Evolutionary conservation across 2,329 filamentous ascomycete genomes (phyloP), one percentile per base, ranked within the genome.

Genomic region (Beauveria scarabaeidicola): DNA sequence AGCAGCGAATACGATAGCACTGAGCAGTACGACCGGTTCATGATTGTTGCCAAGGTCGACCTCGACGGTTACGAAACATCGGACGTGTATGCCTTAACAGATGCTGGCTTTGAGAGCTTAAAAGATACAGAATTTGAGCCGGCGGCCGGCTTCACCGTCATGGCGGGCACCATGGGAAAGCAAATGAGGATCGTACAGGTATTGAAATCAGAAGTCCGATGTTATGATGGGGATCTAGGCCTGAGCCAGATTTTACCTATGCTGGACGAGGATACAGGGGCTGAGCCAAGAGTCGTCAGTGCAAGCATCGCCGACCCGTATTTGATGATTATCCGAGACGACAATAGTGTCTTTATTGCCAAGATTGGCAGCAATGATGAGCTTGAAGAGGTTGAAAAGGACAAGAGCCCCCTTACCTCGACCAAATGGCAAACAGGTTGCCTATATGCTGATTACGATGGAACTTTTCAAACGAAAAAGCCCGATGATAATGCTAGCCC

Each of bases 171-270:
- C 0, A 84, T 99, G 72, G 89, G 88, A n/a, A 83, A 84, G 55
- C 85, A 89, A 62, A 89, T 83, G 69, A 85, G 91, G 61, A 86
- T 97, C 38, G 87, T 97, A 17, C 94, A 97, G 69, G 87, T 96
- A 2, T 79, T 96, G 57, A 89, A 87, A 64, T 90, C 86, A 1
- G 93, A 97, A 68, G 85, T 97, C 25, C 83, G 93, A 61, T 93
- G 88, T 62, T 99, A 97, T 67, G 92, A 97, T 71, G 87, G 87
- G 73, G 90, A 96, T 71, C 82, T 99, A 61, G 90, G 88, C 11
- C 81, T 99, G 57, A 87, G 87, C 50, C 93, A 97, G 68, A 97
- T 99, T 58, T 81, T 97, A 53, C 91, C 92, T 1, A 91, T 97
- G 82, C 83, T 90, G 63, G 94, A 97, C 66, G 94, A 96, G 67